Evolutionary conservation across 2,329 filamentous ascomycete genomes (phyloP), one percentile per base, ranked within the genome.

Genomic region (Ceratocystis alfenasii): DNA sequence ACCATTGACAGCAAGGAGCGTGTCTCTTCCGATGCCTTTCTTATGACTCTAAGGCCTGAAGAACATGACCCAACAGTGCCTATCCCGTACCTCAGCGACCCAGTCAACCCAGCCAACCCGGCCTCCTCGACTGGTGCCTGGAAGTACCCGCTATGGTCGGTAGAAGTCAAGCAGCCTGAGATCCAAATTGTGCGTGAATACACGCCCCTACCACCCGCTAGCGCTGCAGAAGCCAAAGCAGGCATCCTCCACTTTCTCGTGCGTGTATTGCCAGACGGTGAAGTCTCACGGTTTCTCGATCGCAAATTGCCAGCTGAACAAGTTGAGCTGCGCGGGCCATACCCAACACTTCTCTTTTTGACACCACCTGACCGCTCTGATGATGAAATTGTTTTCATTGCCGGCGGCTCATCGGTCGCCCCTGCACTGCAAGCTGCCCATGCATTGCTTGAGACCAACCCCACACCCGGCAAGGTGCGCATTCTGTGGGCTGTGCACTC

Each of bases 151-250:
- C 80, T 95, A 53, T 95, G 90, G 88, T 91, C 87, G 69, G 87
- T 97, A 44, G 88, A 96, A 77, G 85, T 96, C 72, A 96, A 95
- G 77, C 94, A 97, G 76, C 94, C 94, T 1, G 87, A 96, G 74
- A 77, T 97, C 66, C 92, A 96, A 76, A 95, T 99, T 70, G 89
- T 90, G 55, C 79, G 94, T 68, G 86, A 90, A 67, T 99, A 99
- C 75, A 97, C 94, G 3, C 91, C 93, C 0, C 78, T 99, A 0
- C 93, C 90, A 0, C 81, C 84, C 0, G 30, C 70, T 0, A 64
- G 68, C 0, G 70, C 63, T 3, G 70, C 72, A 15, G 71, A 74
- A 1, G 71, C 70, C 1, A 70, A 74, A n/a, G 71, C 72, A 44
- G 76, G 79, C 50, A 73, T 77, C 1, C 72, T 96, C 65, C 80